phyloP scores from a whole-genome alignment of 2,329 filamentous ascomycete genomes.

The Rasamsonia emersonii region DNA sequence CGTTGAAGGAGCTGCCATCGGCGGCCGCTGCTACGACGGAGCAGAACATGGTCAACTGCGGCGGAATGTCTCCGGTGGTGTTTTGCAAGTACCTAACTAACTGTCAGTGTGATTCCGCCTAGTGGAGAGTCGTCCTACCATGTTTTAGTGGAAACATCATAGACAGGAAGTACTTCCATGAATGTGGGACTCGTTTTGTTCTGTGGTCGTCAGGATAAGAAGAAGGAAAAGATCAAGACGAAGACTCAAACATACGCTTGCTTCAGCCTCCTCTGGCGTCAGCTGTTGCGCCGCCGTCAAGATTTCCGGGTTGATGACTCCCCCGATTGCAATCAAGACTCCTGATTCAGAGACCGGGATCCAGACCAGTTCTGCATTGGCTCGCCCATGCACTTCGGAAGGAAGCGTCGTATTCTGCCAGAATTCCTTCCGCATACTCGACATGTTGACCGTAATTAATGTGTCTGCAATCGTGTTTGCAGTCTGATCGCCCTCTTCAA shows the following conservation, averaged over 20 bases:
- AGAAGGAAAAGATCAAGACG: background rate
- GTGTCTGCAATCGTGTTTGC: slow-evolving; percentile 41
- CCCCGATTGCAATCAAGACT: slow-evolving; percentile 31
- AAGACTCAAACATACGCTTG: slow-evolving; percentile 12
- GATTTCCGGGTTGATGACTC: slow-evolving; percentile 20
- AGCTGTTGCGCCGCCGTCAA: slow-evolving; percentile 8
- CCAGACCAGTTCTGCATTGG: slow-evolving; percentile 61
- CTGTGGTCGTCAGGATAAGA: slow-evolving; percentile 6
- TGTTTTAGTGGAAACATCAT: slow-evolving; percentile 23
- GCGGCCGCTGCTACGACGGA: slow-evolving; percentile 30
- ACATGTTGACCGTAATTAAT: slow-evolving; percentile 56
- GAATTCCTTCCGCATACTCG: slow-evolving; percentile 37
- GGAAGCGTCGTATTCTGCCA: slow-evolving; percentile 54
- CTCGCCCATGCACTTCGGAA: slow-evolving; percentile 43
- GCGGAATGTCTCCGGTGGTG: slow-evolving; percentile 29
- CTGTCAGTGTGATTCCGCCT: background rate
- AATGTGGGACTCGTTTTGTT: slow-evolving; percentile 21
- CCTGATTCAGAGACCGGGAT: slow-evolving; percentile 31
- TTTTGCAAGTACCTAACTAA: slow-evolving; percentile 32
- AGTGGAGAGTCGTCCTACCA: slow-evolving; percentile 13
- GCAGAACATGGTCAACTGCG: slow-evolving; percentile 31
- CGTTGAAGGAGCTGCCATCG: slow-evolving; percentile 28
- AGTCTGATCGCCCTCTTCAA: slow-evolving; percentile 33
- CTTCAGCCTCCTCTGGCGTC: slow-evolving; percentile 5
- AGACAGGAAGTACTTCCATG: slow-evolving; percentile 30